phyloP scores from a whole-genome alignment of 2,329 filamentous ascomycete genomes.

The Alternaria postmessia region DNA sequence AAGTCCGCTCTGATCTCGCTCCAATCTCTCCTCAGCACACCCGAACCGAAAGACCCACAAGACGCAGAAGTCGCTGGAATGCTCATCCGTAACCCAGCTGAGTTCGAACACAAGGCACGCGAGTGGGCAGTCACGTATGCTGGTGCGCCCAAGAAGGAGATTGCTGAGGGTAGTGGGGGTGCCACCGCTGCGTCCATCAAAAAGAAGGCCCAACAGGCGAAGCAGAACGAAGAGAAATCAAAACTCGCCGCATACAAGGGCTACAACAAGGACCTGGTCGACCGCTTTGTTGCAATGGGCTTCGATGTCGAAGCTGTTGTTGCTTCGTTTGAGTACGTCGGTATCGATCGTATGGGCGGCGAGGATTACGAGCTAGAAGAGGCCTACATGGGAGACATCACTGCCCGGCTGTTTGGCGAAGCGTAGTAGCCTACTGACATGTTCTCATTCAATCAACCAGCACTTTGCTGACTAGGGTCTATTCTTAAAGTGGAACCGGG shows the following conservation, averaged over 20 bases:
- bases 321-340: constrained; percentile 79
- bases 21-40: constrained; percentile 89
- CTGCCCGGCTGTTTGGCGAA: constrained; percentile 83
- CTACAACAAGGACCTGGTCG: constrained; percentile 83
- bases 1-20: constrained; percentile 94
- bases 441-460: not conserved
- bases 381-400: constrained; percentile 89
- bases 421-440: constrained; percentile 44
- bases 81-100: constrained; percentile 79
- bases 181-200: constrained; percentile 63
- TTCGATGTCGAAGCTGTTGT: constrained; percentile 90
- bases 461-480: constrained; percentile 1
- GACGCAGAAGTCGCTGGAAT: constrained; percentile 94
- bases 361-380: constrained; percentile 88
- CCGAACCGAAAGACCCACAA: constrained; percentile 95
- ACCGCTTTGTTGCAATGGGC: constrained; percentile 88
- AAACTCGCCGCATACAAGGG: constrained; percentile 75
- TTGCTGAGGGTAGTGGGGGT: constrained; percentile 63
- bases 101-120: constrained; percentile 81
- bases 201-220: constrained; percentile 62
- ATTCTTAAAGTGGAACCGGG: not conserved
- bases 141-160: constrained; percentile 70
- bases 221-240: constrained; percentile 66
- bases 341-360: constrained; percentile 80
- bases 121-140: constrained; percentile 91